A percentile compares a stretch with the other conserved stretches of the same genome.
Evolutionary conservation across 306 rosid species (phyloP).

Genomic region (Cotoneaster glaucophyllus): DNA sequence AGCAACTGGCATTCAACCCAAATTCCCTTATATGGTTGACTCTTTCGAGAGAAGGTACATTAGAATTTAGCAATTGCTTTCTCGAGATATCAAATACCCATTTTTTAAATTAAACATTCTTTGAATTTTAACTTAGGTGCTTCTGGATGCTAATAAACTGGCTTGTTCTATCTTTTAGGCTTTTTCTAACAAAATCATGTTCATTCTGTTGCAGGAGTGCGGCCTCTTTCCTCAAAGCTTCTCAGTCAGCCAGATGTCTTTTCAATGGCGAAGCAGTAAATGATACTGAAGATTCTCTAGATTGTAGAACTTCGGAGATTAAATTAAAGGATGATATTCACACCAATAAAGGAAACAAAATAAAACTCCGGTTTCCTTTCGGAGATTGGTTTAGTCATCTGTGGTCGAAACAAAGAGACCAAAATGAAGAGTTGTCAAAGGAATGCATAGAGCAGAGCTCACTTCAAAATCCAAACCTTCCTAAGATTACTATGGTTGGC

Average conservation of each 20-base stretch:
- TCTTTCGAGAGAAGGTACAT: constrained; percentile 88
- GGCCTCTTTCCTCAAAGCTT: constrained; percentile 63
- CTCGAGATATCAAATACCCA: background rate
- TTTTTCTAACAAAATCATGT: constrained; percentile 5
- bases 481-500: constrained; percentile 94
- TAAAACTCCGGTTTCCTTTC: constrained; percentile 41
- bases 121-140: background rate
- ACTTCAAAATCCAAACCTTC: constrained; percentile 54
- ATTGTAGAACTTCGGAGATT: constrained; percentile 25
- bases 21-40: constrained; percentile 92
- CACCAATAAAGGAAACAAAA: constrained; percentile 19
- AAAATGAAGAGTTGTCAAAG: constrained; percentile 23
- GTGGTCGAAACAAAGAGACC: constrained; percentile 29
- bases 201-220: constrained; percentile 62
- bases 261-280: constrained; percentile 29
- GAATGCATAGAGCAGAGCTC: constrained; percentile 31
- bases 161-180: background rate
- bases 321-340: constrained; percentile 28
- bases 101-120: background rate
- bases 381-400: constrained; percentile 44
- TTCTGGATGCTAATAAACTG: background rate
- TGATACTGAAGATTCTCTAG: constrained; percentile 25
- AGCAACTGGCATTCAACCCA: constrained; percentile 92
- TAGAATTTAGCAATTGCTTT: background rate
- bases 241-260: constrained; percentile 31